Evolutionary conservation across 1,139 yeast genomes (phyloP).

Genomic region (Hanseniaspora sp.): DNA sequence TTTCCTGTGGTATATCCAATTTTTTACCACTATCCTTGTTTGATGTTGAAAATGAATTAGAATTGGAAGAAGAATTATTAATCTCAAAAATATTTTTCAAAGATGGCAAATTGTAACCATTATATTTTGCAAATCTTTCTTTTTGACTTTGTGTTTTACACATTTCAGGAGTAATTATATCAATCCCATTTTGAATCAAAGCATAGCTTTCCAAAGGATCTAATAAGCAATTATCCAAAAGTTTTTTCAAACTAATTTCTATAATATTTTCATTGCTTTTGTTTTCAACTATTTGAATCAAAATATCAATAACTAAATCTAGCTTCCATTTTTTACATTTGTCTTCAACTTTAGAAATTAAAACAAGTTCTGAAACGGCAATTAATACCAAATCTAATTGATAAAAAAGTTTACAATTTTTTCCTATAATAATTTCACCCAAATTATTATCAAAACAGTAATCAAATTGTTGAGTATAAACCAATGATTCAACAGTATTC

Average conservation of each 20-base stretch:
- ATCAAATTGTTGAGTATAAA: conserved; percentile 12
- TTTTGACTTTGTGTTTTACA: conserved; percentile 14
- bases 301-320: conserved; percentile 8
- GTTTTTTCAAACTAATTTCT: conserved; percentile 10
- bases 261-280: conserved; percentile 1
- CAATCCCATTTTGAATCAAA: conserved; percentile 13
- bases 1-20: conserved; percentile 27
- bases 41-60: neutral
- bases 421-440: conserved; percentile 14
- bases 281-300: neutral
- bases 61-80: conserved; percentile 16
- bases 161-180: conserved; percentile 12
- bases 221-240: conserved; percentile 26
- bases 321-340: conserved; percentile 14
- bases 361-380: conserved; percentile 2
- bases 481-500: neutral
- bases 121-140: conserved; percentile 19
- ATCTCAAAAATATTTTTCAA: conserved; percentile 29
- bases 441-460: conserved; percentile 14
- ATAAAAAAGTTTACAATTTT: conserved; percentile 12
- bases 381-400: conserved; percentile 10
- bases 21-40: conserved; percentile 19
- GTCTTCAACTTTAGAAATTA: conserved; percentile 1
- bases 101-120: conserved; percentile 30
- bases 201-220: conserved; percentile 28